Percentiles rank a stretch among this genome's conserved stretches.
These are phyloP conservation scores for Apiospora sp. DNA, from an alignment of 2,329 filamentous ascomycete genomes.

Conservation along the genomic window DNA sequence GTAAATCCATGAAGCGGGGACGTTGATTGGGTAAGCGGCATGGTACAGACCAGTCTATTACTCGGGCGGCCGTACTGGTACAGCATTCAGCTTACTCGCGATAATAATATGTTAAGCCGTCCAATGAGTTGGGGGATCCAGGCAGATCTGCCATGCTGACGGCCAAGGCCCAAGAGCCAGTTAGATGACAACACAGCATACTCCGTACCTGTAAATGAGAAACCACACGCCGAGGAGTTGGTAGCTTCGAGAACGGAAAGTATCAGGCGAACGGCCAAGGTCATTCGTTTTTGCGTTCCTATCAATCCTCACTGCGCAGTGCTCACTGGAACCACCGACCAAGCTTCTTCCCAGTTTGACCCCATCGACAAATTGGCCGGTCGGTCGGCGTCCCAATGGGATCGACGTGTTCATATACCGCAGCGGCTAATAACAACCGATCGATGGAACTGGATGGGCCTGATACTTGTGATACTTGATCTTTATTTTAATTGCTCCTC, in stretches of 20 bases:
- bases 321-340: not conserved
- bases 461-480: no score
- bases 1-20: not conserved
- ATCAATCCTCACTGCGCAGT: not conserved
- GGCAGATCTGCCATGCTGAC: not conserved
- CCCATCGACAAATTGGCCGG: not conserved
- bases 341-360: conserved; percentile 16
- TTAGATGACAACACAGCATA: not conserved
- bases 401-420: not conserved
- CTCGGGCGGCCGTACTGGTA: conserved; percentile 1
- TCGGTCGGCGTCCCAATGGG: conserved; percentile 5
- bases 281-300: not conserved
- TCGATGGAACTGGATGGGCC: conserved; percentile 1
- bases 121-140: conserved; percentile 12
- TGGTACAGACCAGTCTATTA: not conserved
- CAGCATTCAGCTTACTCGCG: not conserved
- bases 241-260: not conserved
- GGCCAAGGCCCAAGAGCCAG: not conserved
- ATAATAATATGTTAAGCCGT: conserved; percentile 5
- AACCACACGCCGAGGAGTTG: not conserved
- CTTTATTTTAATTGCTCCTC: not conserved
- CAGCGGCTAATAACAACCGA: conserved; percentile 14
- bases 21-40: not conserved
- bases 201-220: not conserved
- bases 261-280: not conserved